Conservation (phyloP, 2,329 filamentous ascomycete genomes). For the Hymenoscyphus repandus region DNA sequence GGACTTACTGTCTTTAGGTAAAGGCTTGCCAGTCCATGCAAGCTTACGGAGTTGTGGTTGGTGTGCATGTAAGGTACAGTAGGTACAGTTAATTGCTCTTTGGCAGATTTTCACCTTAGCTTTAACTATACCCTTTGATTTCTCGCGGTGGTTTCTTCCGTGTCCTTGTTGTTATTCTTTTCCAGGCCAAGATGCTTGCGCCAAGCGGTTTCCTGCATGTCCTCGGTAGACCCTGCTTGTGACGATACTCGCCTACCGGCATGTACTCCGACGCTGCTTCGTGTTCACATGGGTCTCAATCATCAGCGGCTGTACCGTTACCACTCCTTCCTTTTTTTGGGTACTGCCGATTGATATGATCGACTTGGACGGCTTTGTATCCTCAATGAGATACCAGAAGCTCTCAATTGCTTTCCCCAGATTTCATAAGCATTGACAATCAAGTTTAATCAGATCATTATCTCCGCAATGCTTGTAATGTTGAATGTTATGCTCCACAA, state of each 20-base stretch:
- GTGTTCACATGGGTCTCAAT: background rate
- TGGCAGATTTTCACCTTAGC: no score
- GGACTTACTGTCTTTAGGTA: background rate
- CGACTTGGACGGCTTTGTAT: background rate
- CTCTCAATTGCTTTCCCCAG: background rate
- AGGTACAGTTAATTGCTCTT: no score
- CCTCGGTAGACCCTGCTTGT: background rate
- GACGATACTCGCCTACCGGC: background rate
- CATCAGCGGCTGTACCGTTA: background rate
- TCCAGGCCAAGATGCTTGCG: no score
- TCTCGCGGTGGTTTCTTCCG: no score
- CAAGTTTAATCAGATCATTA: background rate
- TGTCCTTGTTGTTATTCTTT: no score
- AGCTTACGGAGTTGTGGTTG: no score
- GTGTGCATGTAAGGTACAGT: no score
- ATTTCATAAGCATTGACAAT: conserved; percentile 3
- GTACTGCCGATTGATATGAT: background rate
- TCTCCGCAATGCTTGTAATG: background rate
- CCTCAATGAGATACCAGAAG: background rate
- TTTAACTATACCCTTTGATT: no score
- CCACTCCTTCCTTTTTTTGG: background rate
- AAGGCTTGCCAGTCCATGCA: no score
- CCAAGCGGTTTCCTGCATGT: background rate
- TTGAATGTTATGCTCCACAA: background rate
- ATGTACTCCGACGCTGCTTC: background rate